phyloP scores from a whole-genome alignment of 495 filamentous ascomycete genomes.

The Daldinia bambusicola region DNA sequence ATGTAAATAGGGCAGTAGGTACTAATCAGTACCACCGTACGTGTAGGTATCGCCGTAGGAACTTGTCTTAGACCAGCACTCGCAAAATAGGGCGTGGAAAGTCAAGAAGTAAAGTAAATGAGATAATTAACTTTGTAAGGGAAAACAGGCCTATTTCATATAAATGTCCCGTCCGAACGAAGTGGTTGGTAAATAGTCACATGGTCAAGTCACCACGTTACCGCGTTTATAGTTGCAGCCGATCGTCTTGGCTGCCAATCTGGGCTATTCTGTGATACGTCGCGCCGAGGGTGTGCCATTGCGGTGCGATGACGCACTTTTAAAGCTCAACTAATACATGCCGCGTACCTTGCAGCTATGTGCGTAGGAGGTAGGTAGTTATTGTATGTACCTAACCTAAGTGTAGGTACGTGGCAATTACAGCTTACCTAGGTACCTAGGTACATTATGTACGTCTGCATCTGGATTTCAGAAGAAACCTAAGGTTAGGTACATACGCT shows the following conservation, averaged over 20 bases:
- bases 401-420: no score
- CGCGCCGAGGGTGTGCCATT: slow-evolving; percentile 4
- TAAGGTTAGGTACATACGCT: no score
- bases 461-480: no score
- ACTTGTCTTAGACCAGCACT: neutral
- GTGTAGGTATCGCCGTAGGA: neutral
- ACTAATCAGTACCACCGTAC: no score
- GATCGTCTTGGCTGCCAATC: slow-evolving; percentile 20
- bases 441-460: neutral
- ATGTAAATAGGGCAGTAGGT: no score
- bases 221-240: slow-evolving; percentile 18
- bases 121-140: neutral
- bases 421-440: neutral
- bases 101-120: neutral
- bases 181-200: slow-evolving; percentile 32
- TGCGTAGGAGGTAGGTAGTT: no score
- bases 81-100: neutral
- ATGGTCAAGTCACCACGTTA: slow-evolving; percentile 31
- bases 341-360: neutral
- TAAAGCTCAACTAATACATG: slow-evolving; percentile 7
- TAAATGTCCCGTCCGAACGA: slow-evolving; percentile 7
- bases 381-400: neutral
- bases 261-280: slow-evolving; percentile 4
- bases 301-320: slow-evolving; percentile 28
- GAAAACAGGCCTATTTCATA: slow-evolving; percentile 12